These are phyloP conservation scores for Globisporangium heterothallicum DNA, from an alignment of 352 stramenopile genomes.

Conservation along the genomic window DNA sequence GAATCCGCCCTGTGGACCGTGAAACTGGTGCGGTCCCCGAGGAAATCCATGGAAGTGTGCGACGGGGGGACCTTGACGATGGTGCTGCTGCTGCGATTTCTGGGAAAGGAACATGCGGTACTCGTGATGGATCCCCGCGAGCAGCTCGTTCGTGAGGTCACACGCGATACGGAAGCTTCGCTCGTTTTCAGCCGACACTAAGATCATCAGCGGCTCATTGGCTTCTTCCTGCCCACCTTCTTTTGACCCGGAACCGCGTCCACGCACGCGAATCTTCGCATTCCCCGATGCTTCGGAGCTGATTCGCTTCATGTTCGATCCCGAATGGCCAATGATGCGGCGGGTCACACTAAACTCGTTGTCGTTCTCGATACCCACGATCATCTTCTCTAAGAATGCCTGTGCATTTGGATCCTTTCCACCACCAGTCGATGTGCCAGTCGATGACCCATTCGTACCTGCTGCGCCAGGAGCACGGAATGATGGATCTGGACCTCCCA, in stretches of 20 bases:
- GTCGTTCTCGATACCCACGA: constrained; percentile 84
- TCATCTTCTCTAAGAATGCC: constrained; percentile 62
- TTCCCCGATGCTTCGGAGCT: constrained; percentile 72
- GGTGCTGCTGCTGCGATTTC: constrained; percentile 17
- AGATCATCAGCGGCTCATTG: constrained; percentile 76
- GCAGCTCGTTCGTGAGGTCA: constrained; percentile 55
- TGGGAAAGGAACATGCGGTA: constrained; percentile 62
- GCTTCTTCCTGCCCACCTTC: constrained; percentile 63
- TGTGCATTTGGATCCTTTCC: constrained; percentile 18
- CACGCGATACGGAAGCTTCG: constrained; percentile 78
- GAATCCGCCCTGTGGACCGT: constrained; percentile 1
- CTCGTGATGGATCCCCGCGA: constrained; percentile 70
- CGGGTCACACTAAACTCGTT: constrained; percentile 81
- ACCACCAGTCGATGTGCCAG: not conserved
- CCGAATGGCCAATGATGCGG: constrained; percentile 73
- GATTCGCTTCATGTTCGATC: constrained; percentile 86
- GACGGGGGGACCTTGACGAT: constrained; percentile 8
- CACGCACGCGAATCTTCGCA: constrained; percentile 83
- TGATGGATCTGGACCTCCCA: constrained; percentile 5
- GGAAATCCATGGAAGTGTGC: constrained; percentile 16
- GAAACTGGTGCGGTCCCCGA: constrained; percentile 10
- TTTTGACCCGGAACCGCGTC: constrained; percentile 71
- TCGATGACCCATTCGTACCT: constrained; percentile 5
- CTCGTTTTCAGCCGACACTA: constrained; percentile 83
- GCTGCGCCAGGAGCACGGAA: constrained; percentile 8